Evolutionary conservation across 306 rosid genomes (phyloP).

Genomic region (Pterocarpus macrocarpus): DNA sequence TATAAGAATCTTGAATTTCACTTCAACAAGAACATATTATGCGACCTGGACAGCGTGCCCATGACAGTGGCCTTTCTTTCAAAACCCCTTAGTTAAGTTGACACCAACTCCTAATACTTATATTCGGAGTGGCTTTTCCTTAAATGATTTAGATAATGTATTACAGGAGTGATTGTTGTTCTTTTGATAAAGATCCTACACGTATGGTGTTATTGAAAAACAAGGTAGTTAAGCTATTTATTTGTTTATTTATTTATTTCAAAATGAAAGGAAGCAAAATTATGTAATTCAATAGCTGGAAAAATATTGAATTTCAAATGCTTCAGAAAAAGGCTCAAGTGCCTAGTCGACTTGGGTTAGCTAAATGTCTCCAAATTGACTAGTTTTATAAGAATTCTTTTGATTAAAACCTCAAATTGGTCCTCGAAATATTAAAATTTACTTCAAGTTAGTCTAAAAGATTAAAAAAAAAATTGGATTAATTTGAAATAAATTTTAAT

Average conservation of each 20-base stretch:
- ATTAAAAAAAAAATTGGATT: too few species aligned
- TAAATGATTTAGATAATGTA: conserved; percentile 6
- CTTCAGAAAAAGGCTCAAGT: conserved; percentile 27
- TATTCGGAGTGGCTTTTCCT: conserved; percentile 20
- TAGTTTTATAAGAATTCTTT: conserved; percentile 19
- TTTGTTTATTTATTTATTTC: conserved; percentile 19
- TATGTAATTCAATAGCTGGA: background rate
- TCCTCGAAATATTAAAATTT: too few species aligned
- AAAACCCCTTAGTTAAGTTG: conserved; percentile 8
- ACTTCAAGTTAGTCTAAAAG: too few species aligned
- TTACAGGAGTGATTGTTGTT: conserved; percentile 19
- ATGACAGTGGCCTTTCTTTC: conserved; percentile 15
- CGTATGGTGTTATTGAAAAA: conserved; percentile 26
- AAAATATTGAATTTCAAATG: too few species aligned
- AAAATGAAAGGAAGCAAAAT: conserved; percentile 28
- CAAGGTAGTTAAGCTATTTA: background rate
- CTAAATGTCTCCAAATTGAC: conserved; percentile 34
- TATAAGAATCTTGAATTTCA: conserved; percentile 31
- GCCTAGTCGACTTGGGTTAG: conserved; percentile 26
- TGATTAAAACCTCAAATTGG: too few species aligned
- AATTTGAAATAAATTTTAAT: too few species aligned
- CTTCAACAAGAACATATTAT: conserved; percentile 19
- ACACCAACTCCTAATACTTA: conserved; percentile 9
- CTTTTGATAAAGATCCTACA: conserved; percentile 23
- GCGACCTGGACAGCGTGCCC: conserved; percentile 7